Base-by-base conservation (phyloP, 257 asterid genomes). In the Solanum gracilifrons region DNA sequence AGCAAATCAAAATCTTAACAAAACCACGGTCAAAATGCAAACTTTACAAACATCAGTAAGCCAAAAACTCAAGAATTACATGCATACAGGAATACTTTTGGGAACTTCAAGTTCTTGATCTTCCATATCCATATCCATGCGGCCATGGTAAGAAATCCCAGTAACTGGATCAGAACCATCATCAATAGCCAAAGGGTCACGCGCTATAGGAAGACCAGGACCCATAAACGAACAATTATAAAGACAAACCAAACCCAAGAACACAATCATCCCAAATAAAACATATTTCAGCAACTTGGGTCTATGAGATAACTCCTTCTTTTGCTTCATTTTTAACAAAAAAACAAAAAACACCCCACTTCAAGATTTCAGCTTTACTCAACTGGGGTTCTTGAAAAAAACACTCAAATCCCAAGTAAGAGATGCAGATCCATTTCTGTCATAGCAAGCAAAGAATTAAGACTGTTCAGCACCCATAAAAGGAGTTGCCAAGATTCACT, bases 191-290 rank as follows among this genome's bases (percentile, higher is more conserved):
- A 43, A 23, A 51, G 58, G 86, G 6, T 90, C 98, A 43, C 93
- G 95, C 5, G 89, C 94, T 27, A 92, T 90, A 6, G 98, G 95
- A 89, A 95, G 89, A 13, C 92, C 92, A 25, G 93, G 89, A 89
- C 94, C 95, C 48, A 93, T 92, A 74, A 89, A 77, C 2, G 92
- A 89, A 77, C 93, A 96, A 68, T 87, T 91, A 87, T 94, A 94
- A 82, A 96, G 88, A 88, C 98, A 95, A 84, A 93, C 87, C 89
- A 96, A 80, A 86, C 95, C 98, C 76, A 96, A 87, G 55, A 93
- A 91, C 91, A 90, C 88, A 3, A 94, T 68, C 82, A 94, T 55
- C 37, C 94, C 95, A 35, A 92, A 71, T 46, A 94, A 74, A 33
- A 86, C 89, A 83, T 88, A 94, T 95, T 93, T 95, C 23, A 92